These are phyloP conservation scores for Penicillium freii DNA, from an alignment of 2,329 filamentous ascomycete species.

Conservation along the genomic window DNA sequence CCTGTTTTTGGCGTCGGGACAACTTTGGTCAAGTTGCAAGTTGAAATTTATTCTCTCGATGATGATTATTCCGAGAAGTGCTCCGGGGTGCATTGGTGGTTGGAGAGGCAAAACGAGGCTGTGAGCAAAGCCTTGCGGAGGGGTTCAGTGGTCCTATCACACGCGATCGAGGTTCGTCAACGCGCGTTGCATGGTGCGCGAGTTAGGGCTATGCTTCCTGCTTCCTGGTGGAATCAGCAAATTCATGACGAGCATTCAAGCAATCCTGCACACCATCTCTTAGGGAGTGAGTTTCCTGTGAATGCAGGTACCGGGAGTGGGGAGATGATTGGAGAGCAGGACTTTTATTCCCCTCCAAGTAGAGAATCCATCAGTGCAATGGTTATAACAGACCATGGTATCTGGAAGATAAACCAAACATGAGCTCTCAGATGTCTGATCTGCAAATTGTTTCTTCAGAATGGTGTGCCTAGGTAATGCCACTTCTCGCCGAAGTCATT, in stretches of 20 bases:
- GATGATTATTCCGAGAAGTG: neutral
- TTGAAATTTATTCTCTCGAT: neutral
- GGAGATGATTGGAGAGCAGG: neutral
- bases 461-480: neutral
- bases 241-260: neutral
- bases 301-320: neutral
- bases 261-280: neutral
- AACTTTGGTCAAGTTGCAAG: neutral
- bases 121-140: neutral
- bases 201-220: neutral
- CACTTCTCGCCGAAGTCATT: slow-evolving; percentile 3
- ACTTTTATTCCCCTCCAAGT: neutral
- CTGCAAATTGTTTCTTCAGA: neutral
- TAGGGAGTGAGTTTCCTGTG: neutral
- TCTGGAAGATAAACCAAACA: neutral
- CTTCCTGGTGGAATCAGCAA: neutral
- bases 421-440: neutral
- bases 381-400: neutral
- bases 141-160: neutral
- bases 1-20: neutral
- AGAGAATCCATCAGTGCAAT: neutral
- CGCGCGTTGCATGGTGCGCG: neutral
- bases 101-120: neutral
- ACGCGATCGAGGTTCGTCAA: neutral
- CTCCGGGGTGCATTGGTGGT: neutral